Evolutionary conservation across 1,284 basidiomycete species (phyloP), one percentile per base, ranked within the genome.

Genomic region (Apiotrichum akiyoshidainum): DNA sequence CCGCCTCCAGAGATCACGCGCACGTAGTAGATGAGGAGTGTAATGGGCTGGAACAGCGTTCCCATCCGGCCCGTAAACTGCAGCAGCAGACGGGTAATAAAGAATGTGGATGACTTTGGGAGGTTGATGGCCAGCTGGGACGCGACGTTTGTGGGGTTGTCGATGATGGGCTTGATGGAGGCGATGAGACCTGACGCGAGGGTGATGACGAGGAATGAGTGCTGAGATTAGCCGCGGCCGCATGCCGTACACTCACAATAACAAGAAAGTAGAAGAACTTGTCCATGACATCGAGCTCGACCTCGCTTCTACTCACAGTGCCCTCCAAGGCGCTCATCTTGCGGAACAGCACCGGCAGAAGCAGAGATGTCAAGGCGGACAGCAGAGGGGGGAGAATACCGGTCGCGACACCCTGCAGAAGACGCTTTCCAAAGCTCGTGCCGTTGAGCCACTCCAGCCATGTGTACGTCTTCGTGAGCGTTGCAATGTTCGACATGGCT

Each of bases 41-140:
- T 81, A 19, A 83, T 80, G 12, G 88, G 78, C 73, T 88, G 87
- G 12, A 86, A 78, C 42, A 91, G 64, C 7, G 66, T 77, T 66
- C 58, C 78, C 66, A 63, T 70, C 39, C 61, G 74, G 31, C 72
- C 80, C 3, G 79, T 76, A 41, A 79, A 76, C 64, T 77, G 74
- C 3, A 62, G 70, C 81, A 86, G 75, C 69, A 86, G 83, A 71
- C 86, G 87, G 11, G 87, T 88, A 59, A 91, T 80, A 81, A 90
- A 91, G 82, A 90, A 91, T 14, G 85, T 85, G 14, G 87, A 87
- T 0, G 87, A 87, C 17, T 81, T 80, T 4, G 89, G 88, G 41
- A 91, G 81, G 57, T 87, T 44, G n/a, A 10, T 19, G 1, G 42
- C 42, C 19, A 44, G 42, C 42, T 44, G 8, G 8, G n/a, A 21